These are phyloP conservation scores for Grosmannia penicillata DNA, from an alignment of 2,329 filamentous ascomycete genomes.

Conservation along the genomic window DNA sequence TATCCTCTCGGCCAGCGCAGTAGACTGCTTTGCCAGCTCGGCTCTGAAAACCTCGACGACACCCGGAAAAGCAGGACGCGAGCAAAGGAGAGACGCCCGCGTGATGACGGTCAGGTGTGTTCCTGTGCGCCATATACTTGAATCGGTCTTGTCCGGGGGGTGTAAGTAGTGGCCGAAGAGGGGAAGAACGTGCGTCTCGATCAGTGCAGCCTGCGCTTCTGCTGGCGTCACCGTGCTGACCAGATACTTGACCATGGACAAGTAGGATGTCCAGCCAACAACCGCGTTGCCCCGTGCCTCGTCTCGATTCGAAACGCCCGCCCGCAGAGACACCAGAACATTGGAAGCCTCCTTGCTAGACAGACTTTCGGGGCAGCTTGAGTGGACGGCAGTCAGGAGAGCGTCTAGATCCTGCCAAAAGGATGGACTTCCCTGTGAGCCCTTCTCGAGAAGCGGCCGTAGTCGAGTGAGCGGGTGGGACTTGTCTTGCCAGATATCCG, in stretches of 20 bases:
- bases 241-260: slow-evolving; percentile 45
- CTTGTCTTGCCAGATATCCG: slow-evolving; percentile 57
- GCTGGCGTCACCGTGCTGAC: slow-evolving; percentile 27
- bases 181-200: slow-evolving; percentile 35
- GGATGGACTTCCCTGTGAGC: slow-evolving; percentile 55
- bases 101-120: slow-evolving; percentile 24
- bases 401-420: slow-evolving; percentile 60
- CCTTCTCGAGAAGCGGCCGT: slow-evolving; percentile 60
- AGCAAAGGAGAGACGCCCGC: slow-evolving; percentile 30
- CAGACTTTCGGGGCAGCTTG: slow-evolving; percentile 23
- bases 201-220: slow-evolving; percentile 28
- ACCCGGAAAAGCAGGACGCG: slow-evolving; percentile 23
- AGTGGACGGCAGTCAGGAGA: slow-evolving; percentile 43
- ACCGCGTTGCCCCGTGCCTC: slow-evolving; percentile 56
- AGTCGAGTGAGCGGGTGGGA: slow-evolving; percentile 42
- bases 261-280: slow-evolving; percentile 62
- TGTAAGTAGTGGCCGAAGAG: slow-evolving; percentile 40
- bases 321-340: slow-evolving; percentile 52
- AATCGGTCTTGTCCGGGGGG: slow-evolving; percentile 20
- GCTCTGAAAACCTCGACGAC: slow-evolving; percentile 33
- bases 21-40: slow-evolving; percentile 49
- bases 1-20: slow-evolving; percentile 49
- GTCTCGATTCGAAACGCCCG: slow-evolving; percentile 58
- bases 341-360: slow-evolving; percentile 35
- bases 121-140: slow-evolving; percentile 20